Evolutionary conservation across 2,329 filamentous ascomycete species (phyloP).

Genomic region (Fusarium torreyae): DNA sequence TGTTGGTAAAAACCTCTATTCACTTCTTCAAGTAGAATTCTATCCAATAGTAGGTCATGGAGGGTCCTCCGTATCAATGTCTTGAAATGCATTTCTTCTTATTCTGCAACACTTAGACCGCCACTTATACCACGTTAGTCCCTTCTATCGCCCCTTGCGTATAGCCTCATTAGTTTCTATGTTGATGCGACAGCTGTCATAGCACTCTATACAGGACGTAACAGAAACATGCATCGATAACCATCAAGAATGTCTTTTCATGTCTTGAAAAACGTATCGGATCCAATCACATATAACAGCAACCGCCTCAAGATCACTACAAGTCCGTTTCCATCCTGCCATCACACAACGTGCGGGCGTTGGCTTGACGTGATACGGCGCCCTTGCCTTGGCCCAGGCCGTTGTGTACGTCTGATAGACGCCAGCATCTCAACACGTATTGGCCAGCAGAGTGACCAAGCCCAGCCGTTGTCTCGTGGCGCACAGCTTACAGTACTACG

Average conservation of each 20-base stretch:
- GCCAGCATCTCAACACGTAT: conserved; percentile 32
- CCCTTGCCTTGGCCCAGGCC: conserved; percentile 33
- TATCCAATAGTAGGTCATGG: neutral
- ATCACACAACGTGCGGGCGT: conserved; percentile 46
- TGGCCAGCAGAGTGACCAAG: conserved; percentile 24
- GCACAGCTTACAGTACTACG: conserved; percentile 7
- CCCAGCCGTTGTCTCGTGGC: conserved; percentile 41
- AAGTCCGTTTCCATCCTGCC: conserved; percentile 32
- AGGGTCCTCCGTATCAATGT: conserved; percentile 1
- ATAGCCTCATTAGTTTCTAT: conserved; percentile 29
- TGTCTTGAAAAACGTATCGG: conserved; percentile 28
- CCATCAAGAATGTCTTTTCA: conserved; percentile 7
- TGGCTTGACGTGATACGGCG: conserved; percentile 26
- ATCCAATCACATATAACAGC: conserved; percentile 22
- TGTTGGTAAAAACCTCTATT: conserved; percentile 9
- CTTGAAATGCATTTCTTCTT: conserved; percentile 24
- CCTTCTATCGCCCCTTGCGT: conserved; percentile 33
- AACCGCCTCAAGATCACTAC: conserved; percentile 14
- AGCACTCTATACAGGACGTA: conserved; percentile 3
- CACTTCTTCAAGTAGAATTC: neutral
- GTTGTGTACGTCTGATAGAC: conserved; percentile 32
- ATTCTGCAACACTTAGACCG: conserved; percentile 18
- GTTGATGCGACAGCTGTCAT: conserved; percentile 13
- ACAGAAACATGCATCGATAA: conserved; percentile 25
- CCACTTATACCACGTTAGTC: conserved; percentile 19